Evolutionary conservation across 208 protist species (phyloP), one percentile per base, ranked within the genome.

Genomic region (Herpetomonas samuelpessoai): DNA sequence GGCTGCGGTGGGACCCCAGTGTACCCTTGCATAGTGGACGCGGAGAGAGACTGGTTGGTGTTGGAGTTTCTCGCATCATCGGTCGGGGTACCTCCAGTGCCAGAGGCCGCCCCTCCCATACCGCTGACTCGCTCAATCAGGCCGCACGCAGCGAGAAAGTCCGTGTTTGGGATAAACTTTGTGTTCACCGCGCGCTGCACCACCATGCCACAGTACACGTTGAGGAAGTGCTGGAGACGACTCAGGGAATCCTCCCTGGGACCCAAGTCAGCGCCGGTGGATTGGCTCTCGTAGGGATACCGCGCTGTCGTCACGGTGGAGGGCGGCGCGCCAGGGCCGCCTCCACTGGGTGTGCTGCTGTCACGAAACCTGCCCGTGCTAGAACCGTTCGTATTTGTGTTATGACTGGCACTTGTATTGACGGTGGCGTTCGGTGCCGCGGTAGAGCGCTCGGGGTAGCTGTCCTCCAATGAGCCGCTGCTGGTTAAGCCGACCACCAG

Each of bases 181-280:
- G 26, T 10, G 31, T 56, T 76, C 7, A 83, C 68, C 3, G 48
- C 63, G 2, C 65, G 62, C 57, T 79, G 71, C 30, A 83, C n/a
- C 21, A 72, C 52, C 18, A 59, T 28, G n/a, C 52, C 45, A 30
- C 71, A 72, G 68, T 83, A 83, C 44, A 39, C 24, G 59, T 57
- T 76, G 45, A 83, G 55, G 28, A 79, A 83, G 19, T 53, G 46
- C 50, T 83, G 76, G 14, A 83, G 50, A 12, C 67, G 66, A 27
- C 65, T 70, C 28, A 75, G 68, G 47, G 68, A 41, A 1, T 52
- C 65, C 30, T 39, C 52, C 1, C 45, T 57, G 1, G 29, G 30
- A 28, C 9, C 27, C 41, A 31, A 25, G 28, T 39, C 48, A 25
- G 39, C 30, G 9, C 16, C 7, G 3, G 21, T 19, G 28, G 2